Percentiles rank a stretch among this genome's conserved stretches.
These are phyloP conservation scores for Circinella minor DNA, from an alignment of 371 early-diverging fungal genomes.

Conservation along the genomic window DNA sequence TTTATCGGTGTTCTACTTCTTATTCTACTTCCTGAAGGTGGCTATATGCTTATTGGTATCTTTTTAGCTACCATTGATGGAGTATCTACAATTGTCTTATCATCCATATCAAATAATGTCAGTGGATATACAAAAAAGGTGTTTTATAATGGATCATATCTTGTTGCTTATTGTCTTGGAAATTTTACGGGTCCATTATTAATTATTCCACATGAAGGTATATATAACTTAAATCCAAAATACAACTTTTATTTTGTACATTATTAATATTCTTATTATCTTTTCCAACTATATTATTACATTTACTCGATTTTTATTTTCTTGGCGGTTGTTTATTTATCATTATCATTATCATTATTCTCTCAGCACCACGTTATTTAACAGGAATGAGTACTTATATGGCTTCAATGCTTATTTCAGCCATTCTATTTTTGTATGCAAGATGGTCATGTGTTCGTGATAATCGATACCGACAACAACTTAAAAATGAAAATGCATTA, in stretches of 20 bases:
- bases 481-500: background rate
- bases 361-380: conserved; percentile 15
- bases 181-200: conserved; percentile 26
- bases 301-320: no score
- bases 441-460: conserved; percentile 11
- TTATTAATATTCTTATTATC: no score
- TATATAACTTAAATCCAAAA: no score
- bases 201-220: conserved; percentile 17
- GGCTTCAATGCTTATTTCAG: conserved; percentile 24
- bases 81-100: conserved; percentile 21
- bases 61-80: conserved; percentile 20
- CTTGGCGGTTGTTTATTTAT: no score
- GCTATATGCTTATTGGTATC: conserved; percentile 23
- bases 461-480: background rate
- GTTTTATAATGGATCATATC: conserved; percentile 18
- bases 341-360: no score
- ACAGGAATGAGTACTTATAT: conserved; percentile 23
- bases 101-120: conserved; percentile 13
- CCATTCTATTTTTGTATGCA: conserved; percentile 21
- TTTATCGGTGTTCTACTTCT: conserved; percentile 33
- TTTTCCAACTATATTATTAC: no score
- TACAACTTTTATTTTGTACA: no score
- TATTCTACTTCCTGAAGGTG: conserved; percentile 22
- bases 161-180: conserved; percentile 27
- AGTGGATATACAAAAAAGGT: conserved; percentile 18